Evolutionary conservation across 106 monocot genomes (phyloP).

Genomic region (Cymbidium sinense): DNA sequence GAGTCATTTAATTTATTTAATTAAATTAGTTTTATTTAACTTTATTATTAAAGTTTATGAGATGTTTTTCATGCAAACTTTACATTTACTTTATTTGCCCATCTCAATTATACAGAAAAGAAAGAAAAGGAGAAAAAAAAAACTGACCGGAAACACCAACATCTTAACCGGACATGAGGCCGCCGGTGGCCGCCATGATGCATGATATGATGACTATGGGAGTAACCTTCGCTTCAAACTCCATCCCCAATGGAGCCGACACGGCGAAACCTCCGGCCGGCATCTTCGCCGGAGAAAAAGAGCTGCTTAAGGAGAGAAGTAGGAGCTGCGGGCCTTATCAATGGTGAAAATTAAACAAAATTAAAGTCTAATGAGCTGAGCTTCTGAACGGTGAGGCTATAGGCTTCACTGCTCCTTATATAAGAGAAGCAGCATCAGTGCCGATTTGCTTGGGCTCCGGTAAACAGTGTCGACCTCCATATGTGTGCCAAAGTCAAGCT

Average conservation of each 20-base stretch:
- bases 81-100: too few relatives aligned
- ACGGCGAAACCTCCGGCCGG: constrained; percentile 48
- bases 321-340: background rate
- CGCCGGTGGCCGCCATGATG: constrained; percentile 78
- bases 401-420: background rate
- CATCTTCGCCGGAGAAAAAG: constrained; percentile 1
- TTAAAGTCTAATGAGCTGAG: background rate
- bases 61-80: too few relatives aligned
- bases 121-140: too few relatives aligned
- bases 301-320: background rate
- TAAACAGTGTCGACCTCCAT: too few relatives aligned
- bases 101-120: too few relatives aligned
- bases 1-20: too few relatives aligned
- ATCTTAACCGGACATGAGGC: constrained; percentile 69
- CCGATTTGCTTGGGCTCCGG: background rate
- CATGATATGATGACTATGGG: constrained; percentile 67
- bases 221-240: constrained; percentile 68
- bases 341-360: background rate
- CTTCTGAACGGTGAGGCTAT: background rate
- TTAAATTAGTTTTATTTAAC: too few relatives aligned
- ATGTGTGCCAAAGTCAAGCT: too few relatives aligned
- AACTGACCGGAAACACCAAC: constrained; percentile 57
- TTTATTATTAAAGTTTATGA: too few relatives aligned
- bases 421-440: background rate
- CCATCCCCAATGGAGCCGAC: constrained; percentile 16